phyloP scores from a whole-genome alignment of 108 stramenopile genomes.

The Aurantiochytrium sp. region DNA sequence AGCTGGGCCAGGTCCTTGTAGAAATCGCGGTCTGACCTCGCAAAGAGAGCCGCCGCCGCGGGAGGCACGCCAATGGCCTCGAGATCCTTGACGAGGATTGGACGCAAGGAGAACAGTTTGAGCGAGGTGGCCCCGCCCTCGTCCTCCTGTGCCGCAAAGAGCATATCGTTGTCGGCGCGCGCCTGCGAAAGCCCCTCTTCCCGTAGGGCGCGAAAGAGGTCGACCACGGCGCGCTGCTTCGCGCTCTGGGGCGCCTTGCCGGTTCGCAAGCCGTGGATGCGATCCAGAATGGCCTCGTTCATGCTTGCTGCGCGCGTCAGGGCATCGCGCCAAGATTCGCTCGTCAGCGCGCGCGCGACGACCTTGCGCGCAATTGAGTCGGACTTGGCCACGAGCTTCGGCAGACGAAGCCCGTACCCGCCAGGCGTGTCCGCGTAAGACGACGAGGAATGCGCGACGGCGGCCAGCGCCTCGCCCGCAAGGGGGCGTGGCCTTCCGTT shows the following conservation, averaged over 20 bases:
- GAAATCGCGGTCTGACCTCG: not conserved
- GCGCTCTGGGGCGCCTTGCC: constrained; percentile 71
- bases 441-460: not conserved
- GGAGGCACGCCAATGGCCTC: not conserved
- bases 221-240: constrained; percentile 84
- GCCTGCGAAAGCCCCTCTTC: not conserved
- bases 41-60: not conserved
- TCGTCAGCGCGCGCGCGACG: not conserved
- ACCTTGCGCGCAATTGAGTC: not conserved
- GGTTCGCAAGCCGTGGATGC: constrained; percentile 69
- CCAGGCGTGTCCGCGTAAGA: not conserved
- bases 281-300: constrained; percentile 69
- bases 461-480: too few relatives aligned
- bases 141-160: not conserved
- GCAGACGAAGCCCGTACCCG: constrained; percentile 2
- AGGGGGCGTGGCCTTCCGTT: too few relatives aligned
- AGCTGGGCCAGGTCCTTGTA: not conserved
- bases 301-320: constrained; percentile 50
- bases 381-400: not conserved
- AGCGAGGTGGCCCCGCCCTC: not conserved
- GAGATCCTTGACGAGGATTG: not conserved
- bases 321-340: not conserved
- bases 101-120: not conserved
- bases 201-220: constrained; percentile 77
- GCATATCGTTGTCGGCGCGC: not conserved